A percentile compares a stretch with the other conserved stretches of the same genome.
These are phyloP conservation scores for Monosporozyma siamensis DNA, from an alignment of 805 yeast genomes.

Conservation along the genomic window DNA sequence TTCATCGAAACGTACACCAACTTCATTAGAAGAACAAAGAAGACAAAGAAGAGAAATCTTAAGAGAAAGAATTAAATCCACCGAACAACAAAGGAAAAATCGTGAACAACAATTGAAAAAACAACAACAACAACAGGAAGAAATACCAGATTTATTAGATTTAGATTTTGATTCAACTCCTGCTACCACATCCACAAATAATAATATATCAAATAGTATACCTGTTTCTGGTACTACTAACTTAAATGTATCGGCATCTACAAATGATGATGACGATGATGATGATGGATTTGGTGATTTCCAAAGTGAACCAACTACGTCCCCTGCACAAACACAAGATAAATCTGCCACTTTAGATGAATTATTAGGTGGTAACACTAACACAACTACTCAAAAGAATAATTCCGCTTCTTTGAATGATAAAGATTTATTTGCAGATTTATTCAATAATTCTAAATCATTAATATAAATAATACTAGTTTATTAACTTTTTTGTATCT, in stretches of 20 bases:
- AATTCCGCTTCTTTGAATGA: slow-evolving; percentile 6
- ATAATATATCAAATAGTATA: neutral
- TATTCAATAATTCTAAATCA: slow-evolving; percentile 26
- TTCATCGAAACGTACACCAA: slow-evolving; percentile 5
- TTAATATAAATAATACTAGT: slow-evolving; percentile 19
- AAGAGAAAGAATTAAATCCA: slow-evolving; percentile 27
- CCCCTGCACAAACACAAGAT: slow-evolving; percentile 8
- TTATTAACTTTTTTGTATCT: slow-evolving; percentile 6
- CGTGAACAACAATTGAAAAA: slow-evolving; percentile 4
- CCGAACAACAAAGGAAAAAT: slow-evolving; percentile 27
- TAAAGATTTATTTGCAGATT: slow-evolving; percentile 25
- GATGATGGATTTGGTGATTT: slow-evolving; percentile 33
- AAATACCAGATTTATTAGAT: slow-evolving; percentile 26
- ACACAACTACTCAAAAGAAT: slow-evolving; percentile 7
- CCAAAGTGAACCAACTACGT: slow-evolving; percentile 22
- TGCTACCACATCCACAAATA: slow-evolving; percentile 5
- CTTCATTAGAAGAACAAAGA: slow-evolving; percentile 29
- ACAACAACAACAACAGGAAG: slow-evolving; percentile 16
- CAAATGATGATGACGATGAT: slow-evolving; percentile 18
- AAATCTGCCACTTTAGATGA: slow-evolving; percentile 9
- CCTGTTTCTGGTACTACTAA: slow-evolving; percentile 2
- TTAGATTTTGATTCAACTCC: slow-evolving; percentile 16
- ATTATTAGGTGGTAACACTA: slow-evolving; percentile 7
- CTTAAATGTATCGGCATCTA: neutral
- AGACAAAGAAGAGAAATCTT: slow-evolving; percentile 31